Base-by-base conservation (phyloP, 139 green algal genomes). In the Volvox reticuliferus region DNA sequence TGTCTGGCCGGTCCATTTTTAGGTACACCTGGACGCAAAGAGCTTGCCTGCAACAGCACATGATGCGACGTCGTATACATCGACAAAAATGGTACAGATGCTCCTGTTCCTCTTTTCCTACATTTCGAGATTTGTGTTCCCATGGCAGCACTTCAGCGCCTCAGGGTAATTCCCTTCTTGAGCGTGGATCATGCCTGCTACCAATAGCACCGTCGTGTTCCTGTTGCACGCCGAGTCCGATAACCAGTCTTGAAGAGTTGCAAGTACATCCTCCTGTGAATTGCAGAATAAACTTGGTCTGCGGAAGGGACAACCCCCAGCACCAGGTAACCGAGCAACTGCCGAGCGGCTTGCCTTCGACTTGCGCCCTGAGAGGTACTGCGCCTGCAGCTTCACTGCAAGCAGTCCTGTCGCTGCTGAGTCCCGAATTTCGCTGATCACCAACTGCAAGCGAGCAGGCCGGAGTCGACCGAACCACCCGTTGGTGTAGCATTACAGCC, bases 121-220 rank as follows among this genome's bases (percentile, higher is more conserved):
- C 95, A 99, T 94, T 86, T 99, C 97, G n/a, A 99, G 92, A 32
- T 36, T 96, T 55, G 86, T 77, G 9, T 92, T 95, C 33, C 63
- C 83, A 79, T 99, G 95, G 92, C 97, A 99, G 22, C 92, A 95
- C 84, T 99, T 99, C 5, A 99, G 92, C 6, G 98, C 98, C 76
- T 99, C 98, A 20, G 97, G 95, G 89, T 97, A 98, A 93, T 99
- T 98, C n/a, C 94, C 97, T 91, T 99, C 97, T 61, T 94, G 79
- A 13, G 93, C 86, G 81, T 97, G 95, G 30, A 99, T 96, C 30
- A 96, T 93, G 13, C 95, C 98, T 17, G 97, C 96, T 1, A 99
- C 85, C 9, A 99, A 91, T 67, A 98, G 94, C 68, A 99, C 94
- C 17, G 55, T 95, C 55, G 96, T 88, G 93, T 99, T 99, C 73